These are phyloP conservation scores for Meyerozyma smithsonii DNA, from an alignment of 1,139 yeast genomes.

Conservation along the genomic window DNA sequence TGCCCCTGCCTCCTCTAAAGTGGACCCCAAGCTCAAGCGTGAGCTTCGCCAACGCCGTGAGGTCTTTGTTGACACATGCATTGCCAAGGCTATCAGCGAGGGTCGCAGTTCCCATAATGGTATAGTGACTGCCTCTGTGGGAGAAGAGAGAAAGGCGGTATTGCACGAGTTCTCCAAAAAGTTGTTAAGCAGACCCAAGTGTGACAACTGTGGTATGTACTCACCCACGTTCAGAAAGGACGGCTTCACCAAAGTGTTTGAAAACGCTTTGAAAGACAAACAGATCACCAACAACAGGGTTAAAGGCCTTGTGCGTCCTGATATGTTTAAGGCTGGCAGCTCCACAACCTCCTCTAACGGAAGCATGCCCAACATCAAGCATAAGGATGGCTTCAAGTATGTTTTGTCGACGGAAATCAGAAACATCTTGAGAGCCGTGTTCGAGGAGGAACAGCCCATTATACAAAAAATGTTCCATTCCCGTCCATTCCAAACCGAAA, in stretches of 20 bases:
- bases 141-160: constrained; percentile 77
- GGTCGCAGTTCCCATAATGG: constrained; percentile 70
- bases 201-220: constrained; percentile 95
- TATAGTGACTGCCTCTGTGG: constrained; percentile 74
- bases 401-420: constrained; percentile 83
- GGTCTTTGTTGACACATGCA: constrained; percentile 62
- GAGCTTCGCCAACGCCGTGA: constrained; percentile 59
- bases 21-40: constrained; percentile 37
- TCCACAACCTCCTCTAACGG: constrained; percentile 15
- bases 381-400: constrained; percentile 73
- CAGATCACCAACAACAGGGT: constrained; percentile 78
- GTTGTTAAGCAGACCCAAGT: constrained; percentile 71
- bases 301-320: constrained; percentile 72
- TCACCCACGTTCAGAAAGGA: constrained; percentile 94
- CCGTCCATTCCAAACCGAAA: constrained; percentile 53
- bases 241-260: constrained; percentile 90
- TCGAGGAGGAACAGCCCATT: constrained; percentile 62
- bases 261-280: constrained; percentile 76
- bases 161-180: constrained; percentile 74
- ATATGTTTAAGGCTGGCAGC: constrained; percentile 45
- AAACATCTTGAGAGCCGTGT: constrained; percentile 70
- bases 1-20: constrained; percentile 18
- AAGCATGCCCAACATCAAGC: constrained; percentile 41
- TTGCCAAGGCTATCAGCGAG: constrained; percentile 70
- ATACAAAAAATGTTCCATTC: constrained; percentile 68